Conservation (phyloP, 345 rosid species). For the Mallotus nudiflorus region DNA sequence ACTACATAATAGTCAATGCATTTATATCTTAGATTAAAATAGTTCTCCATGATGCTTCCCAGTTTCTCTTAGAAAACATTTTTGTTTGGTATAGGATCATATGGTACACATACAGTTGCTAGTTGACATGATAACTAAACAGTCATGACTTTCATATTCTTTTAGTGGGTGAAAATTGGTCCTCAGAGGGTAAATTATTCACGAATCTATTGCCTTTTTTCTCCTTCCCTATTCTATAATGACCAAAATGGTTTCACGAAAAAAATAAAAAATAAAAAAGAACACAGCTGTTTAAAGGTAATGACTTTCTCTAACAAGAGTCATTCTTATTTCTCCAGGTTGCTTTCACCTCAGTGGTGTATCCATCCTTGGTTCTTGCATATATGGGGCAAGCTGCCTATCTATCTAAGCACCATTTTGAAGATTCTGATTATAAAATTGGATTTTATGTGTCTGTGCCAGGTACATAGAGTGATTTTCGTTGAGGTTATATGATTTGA, state of each 20-base stretch:
- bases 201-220: not conserved
- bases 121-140: no score
- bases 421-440: constrained; percentile 42
- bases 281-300: not conserved
- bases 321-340: constrained; percentile 50
- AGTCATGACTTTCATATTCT: no score
- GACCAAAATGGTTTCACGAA: not conserved
- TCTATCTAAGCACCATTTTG: constrained; percentile 61
- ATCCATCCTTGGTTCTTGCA: constrained; percentile 85
- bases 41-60: no score
- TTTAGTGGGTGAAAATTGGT: no score
- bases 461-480: constrained; percentile 41
- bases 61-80: no score
- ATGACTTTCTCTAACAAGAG: constrained; percentile 11
- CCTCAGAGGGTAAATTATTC: no score
- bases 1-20: no score
- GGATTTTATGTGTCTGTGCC: constrained; percentile 94
- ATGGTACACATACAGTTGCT: no score
- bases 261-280: no score
- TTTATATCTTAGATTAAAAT: no score
- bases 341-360: constrained; percentile 85
- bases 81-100: no score
- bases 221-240: not conserved
- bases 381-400: constrained; percentile 98
- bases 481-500: constrained; percentile 12